Base-by-base conservation (phyloP, 2,329 filamentous ascomycete species). In the Sphaerulina vaccinii region DNA sequence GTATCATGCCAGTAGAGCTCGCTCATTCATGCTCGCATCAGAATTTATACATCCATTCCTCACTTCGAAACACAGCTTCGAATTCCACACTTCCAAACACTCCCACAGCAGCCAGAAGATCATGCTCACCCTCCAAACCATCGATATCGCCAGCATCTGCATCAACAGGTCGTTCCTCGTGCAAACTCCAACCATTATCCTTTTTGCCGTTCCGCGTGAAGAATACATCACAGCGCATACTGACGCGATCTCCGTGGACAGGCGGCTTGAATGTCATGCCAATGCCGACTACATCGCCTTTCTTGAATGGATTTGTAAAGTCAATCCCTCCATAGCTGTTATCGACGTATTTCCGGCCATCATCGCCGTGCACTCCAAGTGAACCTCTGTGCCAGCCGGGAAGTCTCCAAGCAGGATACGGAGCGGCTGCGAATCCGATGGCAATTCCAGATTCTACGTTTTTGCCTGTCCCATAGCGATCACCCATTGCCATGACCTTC, bases 381-480 rank as follows among this genome's bases (percentile, higher is more conserved):
- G 82, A 86, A 15, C 81, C 88, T 27, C 88, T 79, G 65, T 93
- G 86, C 88, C 88, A 92, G 1, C 88, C 88, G 0, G 88, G 88
- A 54, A 91, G 78, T 6, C 88, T 80, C 73, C 89, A 92, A 0
- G 79, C 76, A 5, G 88, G 88, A 65, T 90, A 92, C 6, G 88
- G 88, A 41, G 86, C 80, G 1, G 87, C 87, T 0, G 80, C 73
- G 67, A 84, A 90, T 8, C 88, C 88, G 8, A 92, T 66, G 0
- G 83, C 86, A 1, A 91, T 72, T 33, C 80, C 79, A 3, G 78
- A 78, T 11, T 78, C 74, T 16, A 71, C 69, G 19, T 62, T 61
- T 13, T 70, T 62, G 24, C 48, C 56, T 16, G 55, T 52, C 10
- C 55, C 56, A 47, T 57, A 57, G 13, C 56, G 54, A 46, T 57